Conservation (phyloP, 805 yeast genomes). For the Nakazawaea holstii region DNA sequence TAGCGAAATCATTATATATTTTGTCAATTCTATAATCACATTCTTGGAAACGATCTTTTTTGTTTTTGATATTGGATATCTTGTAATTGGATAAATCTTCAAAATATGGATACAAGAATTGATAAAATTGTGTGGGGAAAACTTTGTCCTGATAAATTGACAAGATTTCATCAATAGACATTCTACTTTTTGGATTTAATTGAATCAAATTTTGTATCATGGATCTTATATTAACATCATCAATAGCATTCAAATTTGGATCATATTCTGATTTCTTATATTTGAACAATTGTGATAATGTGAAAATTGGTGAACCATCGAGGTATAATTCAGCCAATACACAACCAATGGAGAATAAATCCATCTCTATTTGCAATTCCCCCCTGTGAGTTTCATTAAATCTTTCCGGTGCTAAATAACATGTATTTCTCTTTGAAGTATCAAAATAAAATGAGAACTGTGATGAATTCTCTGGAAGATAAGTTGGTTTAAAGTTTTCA, state of each 20-base stretch:
- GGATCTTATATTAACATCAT: slow-evolving; percentile 42
- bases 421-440: slow-evolving; percentile 77
- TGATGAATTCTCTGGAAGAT: slow-evolving; percentile 87
- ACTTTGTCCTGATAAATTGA: slow-evolving; percentile 39
- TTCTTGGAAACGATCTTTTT: slow-evolving; percentile 27
- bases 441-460: slow-evolving; percentile 91
- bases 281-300: slow-evolving; percentile 81
- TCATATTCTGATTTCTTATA: slow-evolving; percentile 63
- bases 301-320: slow-evolving; percentile 84
- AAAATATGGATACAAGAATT: slow-evolving; percentile 66
- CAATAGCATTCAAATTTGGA: slow-evolving; percentile 58
- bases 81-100: slow-evolving; percentile 27
- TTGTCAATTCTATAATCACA: slow-evolving; percentile 55
- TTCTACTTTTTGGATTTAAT: slow-evolving; percentile 56
- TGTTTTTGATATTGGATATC: not conserved
- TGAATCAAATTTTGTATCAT: slow-evolving; percentile 61
- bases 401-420: slow-evolving; percentile 94
- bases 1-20: slow-evolving; percentile 54
- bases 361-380: slow-evolving; percentile 59
- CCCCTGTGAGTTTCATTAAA: slow-evolving; percentile 36
- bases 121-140: slow-evolving; percentile 68
- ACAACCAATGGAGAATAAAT: slow-evolving; percentile 79
- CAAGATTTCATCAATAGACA: slow-evolving; percentile 49
- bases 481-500: slow-evolving; percentile 78
- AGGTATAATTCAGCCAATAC: slow-evolving; percentile 82